Conservation (phyloP, 495 filamentous ascomycete species). For the Tuber umbilicatum region DNA sequence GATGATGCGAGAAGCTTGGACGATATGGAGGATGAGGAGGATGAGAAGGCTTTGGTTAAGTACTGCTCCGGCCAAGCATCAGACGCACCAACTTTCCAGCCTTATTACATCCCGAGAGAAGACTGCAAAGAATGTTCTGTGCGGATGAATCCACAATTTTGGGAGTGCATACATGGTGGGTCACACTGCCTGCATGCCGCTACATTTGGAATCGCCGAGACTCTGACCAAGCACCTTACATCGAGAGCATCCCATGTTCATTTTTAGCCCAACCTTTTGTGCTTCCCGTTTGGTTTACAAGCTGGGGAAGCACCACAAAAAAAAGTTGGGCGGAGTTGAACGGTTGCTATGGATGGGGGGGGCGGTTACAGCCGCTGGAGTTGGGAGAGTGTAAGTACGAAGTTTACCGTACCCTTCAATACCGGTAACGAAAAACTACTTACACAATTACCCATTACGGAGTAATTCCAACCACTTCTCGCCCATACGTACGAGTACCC, state of each 20-base stretch:
- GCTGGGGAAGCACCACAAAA: conserved; percentile 18
- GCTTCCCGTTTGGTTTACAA: conserved; percentile 14
- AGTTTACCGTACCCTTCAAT: not conserved
- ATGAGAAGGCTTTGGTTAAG: conserved; percentile 33
- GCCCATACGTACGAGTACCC: not conserved
- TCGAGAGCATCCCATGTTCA: conserved; percentile 36
- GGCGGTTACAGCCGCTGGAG: conserved; percentile 24
- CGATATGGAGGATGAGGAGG: conserved; percentile 26
- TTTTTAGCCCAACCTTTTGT: conserved; percentile 30
- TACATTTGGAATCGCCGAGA: conserved; percentile 35
- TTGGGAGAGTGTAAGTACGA: not conserved
- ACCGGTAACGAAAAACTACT: not conserved
- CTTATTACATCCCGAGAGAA: conserved; percentile 33
- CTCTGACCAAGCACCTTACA: conserved; percentile 42
- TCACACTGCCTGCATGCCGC: conserved; percentile 33
- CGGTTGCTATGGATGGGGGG: conserved; percentile 14
- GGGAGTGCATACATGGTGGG: conserved; percentile 28
- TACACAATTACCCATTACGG: not conserved
- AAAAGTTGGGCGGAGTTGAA: conserved; percentile 31
- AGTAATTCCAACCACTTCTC: not conserved
- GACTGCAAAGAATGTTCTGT: conserved; percentile 35
- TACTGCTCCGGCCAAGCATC: conserved; percentile 19
- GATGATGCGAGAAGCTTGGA: conserved; percentile 39
- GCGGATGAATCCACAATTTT: conserved; percentile 38
- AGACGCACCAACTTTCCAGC: conserved; percentile 16